Evolutionary conservation across 495 filamentous ascomycete genomes (phyloP), one percentile per base, ranked within the genome.

Genomic region (Penicillium silybi): DNA sequence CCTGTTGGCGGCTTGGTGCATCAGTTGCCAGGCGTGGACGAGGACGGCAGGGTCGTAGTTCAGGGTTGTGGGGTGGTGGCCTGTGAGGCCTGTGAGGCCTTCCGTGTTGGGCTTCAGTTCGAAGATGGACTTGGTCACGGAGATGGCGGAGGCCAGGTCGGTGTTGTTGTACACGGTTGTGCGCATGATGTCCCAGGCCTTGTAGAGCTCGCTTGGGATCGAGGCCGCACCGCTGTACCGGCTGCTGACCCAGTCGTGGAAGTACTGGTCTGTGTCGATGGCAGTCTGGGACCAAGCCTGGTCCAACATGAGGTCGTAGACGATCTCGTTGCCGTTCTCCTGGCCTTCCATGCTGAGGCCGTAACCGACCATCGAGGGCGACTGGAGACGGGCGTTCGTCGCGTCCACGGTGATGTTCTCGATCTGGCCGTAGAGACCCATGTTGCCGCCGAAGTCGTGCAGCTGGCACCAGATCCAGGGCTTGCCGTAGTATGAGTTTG

Each of bases 251-350:
- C 77, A 81, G 40, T 72, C 55, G 25, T 63, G 62, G 48, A 81
- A 80, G 52, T 81, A 81, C 2, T 37, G 41, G 6, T 53, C 44
- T 0, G 74, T 78, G 32, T 79, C 64, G 26, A 81, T 67, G 2
- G 78, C 16, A 76, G 59, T 6, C 76, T 74, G 37, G 75, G 74
- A 6, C 78, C 78, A 15, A 76, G 65, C 35, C 58, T 81, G 77
- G 34, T 77, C 74, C 5, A 81, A 64, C 0, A 80, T 57, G 7
- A 80, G 58, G 46, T 75, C 65, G 48, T 80, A 80, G 48, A 80
- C 69, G 48, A 81, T 73, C 38, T 81, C 75, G 46, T 81, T 81
- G n/a, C 76, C 76, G n/a, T n/a, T n/a, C 49, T 80, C 77, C 47
- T 79, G 78, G 6, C 75, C 77, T 50, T 79, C 78, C 46, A 72